Conservation (phyloP, 176 grass and related monocot genomes). For the Oropetium thomaeum region DNA sequence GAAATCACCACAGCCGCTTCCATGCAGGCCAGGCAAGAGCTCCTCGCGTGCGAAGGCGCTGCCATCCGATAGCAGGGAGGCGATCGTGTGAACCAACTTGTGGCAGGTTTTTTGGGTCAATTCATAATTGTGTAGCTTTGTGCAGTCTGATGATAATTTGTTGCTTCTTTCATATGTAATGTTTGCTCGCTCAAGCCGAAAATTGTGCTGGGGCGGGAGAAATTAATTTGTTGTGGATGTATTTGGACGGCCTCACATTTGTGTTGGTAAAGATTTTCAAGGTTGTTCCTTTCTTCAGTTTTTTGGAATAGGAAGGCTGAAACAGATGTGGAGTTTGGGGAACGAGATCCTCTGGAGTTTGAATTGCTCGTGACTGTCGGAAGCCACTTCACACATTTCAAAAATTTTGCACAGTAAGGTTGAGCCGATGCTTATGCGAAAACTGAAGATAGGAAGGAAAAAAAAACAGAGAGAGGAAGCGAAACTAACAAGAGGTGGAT, state of each 20-base stretch:
- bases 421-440: not conserved
- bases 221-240: slow-evolving; percentile 16
- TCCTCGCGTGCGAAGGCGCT: slow-evolving; percentile 40
- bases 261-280: slow-evolving; percentile 25
- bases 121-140: slow-evolving; percentile 29
- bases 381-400: not conserved
- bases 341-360: too few relatives aligned
- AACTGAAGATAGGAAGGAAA: not conserved
- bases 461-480: not conserved
- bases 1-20: slow-evolving; percentile 38
- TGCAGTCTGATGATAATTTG: slow-evolving; percentile 30
- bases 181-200: slow-evolving; percentile 23
- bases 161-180: not conserved
- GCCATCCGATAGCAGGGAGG: slow-evolving; percentile 33
- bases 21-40: slow-evolving; percentile 58
- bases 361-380: not conserved
- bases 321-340: not conserved
- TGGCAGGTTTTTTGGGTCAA: not conserved
- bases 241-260: slow-evolving; percentile 29
- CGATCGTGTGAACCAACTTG: not conserved
- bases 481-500: not conserved
- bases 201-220: slow-evolving; percentile 30
- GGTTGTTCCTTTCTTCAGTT: not conserved
- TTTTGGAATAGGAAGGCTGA: not conserved
- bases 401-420: not conserved